Conservation (phyloP, 345 rosid species). For the Moricandia moricandioides region DNA sequence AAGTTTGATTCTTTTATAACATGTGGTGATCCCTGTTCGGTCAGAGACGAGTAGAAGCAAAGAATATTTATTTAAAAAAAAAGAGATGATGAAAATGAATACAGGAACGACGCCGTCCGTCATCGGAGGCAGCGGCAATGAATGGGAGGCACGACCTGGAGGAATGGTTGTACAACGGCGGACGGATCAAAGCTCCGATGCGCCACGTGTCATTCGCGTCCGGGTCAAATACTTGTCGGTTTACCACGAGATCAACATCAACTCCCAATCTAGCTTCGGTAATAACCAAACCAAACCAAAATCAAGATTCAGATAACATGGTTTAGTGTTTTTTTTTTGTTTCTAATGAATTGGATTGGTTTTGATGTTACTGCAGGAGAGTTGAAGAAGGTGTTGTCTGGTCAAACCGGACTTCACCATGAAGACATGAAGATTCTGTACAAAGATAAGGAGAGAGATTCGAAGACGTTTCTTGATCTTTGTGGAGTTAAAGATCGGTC, state of each 20-base stretch:
- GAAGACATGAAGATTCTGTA: constrained; percentile 88
- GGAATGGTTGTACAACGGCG: constrained; percentile 97
- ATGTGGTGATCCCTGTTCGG: constrained; percentile 22
- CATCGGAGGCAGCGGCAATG: constrained; percentile 46
- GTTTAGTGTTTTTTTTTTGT: neutral
- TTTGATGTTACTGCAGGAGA: constrained; percentile 54
- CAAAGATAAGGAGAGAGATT: constrained; percentile 97
- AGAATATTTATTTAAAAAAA: constrained; percentile 1
- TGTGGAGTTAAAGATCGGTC: constrained; percentile 91
- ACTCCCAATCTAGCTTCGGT: constrained; percentile 87
- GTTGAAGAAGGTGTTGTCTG: constrained; percentile 82
- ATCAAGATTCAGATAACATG: neutral
- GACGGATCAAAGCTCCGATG: constrained; percentile 54
- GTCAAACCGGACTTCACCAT: constrained; percentile 77
- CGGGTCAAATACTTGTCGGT: constrained; percentile 82
- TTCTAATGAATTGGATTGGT: neutral
- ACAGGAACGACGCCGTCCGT: constrained; percentile 32
- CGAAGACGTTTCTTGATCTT: constrained; percentile 82
- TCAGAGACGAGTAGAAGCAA: constrained; percentile 19
- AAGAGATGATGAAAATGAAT: constrained; percentile 36
- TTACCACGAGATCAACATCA: constrained; percentile 75
- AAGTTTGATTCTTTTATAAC: constrained; percentile 23
- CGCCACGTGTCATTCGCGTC: constrained; percentile 80
- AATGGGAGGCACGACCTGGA: constrained; percentile 96
- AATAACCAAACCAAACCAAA: constrained; percentile 16